Conservation (phyloP, 164 flowering plant genomes). For the Protea cynaroides region DNA sequence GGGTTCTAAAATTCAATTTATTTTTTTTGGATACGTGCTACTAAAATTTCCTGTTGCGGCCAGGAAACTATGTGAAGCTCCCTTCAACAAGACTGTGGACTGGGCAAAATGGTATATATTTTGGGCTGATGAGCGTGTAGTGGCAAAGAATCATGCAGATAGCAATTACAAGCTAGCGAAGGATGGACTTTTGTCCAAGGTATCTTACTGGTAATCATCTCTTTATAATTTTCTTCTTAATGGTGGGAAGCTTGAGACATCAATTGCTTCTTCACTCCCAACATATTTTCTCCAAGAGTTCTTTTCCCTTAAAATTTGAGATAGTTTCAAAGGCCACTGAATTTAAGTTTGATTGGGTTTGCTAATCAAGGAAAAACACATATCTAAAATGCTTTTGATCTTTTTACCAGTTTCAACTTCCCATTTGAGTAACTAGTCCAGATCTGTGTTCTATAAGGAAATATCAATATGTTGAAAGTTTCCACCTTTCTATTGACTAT, state of each 20-base stretch:
- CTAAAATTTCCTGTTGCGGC: slow-evolving; percentile 15
- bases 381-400: neutral
- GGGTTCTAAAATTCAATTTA: too few relatives aligned
- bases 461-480: neutral
- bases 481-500: too few relatives aligned
- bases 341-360: too few relatives aligned
- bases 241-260: too few relatives aligned
- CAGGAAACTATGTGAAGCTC: slow-evolving; percentile 83
- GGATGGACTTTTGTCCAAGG: slow-evolving; percentile 73
- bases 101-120: slow-evolving; percentile 87
- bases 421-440: neutral
- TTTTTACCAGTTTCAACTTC: neutral
- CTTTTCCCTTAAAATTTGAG: neutral
- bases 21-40: too few relatives aligned
- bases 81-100: slow-evolving; percentile 70
- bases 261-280: too few relatives aligned
- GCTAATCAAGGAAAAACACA: neutral
- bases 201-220: slow-evolving; percentile 14
- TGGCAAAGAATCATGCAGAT: slow-evolving; percentile 66
- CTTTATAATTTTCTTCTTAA: neutral
- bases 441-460: neutral
- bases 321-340: neutral
- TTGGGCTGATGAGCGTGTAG: slow-evolving; percentile 90
- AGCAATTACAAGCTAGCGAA: slow-evolving; percentile 84
- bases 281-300: neutral